Conservation (phyloP, 176 grass and related monocot species). For the Eleusine coracana region DNA sequence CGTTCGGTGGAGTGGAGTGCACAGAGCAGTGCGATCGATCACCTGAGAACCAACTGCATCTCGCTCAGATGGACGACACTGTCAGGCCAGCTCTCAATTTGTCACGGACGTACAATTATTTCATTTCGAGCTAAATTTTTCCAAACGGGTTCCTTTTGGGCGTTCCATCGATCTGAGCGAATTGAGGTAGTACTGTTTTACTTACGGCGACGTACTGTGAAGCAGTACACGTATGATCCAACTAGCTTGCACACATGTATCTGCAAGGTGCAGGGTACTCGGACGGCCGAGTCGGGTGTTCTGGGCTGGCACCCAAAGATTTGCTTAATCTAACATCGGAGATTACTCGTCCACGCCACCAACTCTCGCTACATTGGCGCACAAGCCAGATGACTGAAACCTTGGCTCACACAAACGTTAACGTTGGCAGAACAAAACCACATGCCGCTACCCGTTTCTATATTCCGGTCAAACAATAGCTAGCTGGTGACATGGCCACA, state of each 20-base stretch:
- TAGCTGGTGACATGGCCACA: conserved; percentile 3
- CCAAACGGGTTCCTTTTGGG: neutral
- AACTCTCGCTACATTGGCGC: conserved; percentile 13
- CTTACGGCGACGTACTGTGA: neutral
- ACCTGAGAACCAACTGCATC: neutral
- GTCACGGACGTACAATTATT: neutral
- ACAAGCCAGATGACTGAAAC: conserved; percentile 32
- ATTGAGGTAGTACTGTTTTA: neutral
- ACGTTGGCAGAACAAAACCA: conserved; percentile 38
- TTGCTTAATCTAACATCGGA: neutral
- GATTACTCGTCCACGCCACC: conserved; percentile 18
- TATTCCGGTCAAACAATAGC: conserved; percentile 31
- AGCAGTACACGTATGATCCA: neutral
- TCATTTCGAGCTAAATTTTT: neutral
- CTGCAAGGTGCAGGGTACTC: neutral
- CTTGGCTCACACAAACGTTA: conserved; percentile 12
- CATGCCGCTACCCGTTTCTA: neutral
- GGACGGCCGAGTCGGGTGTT: neutral
- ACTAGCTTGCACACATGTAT: neutral
- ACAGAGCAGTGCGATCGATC: neutral
- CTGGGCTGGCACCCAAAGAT: neutral
- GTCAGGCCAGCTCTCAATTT: too few relatives aligned
- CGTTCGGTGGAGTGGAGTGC: conserved; percentile 12
- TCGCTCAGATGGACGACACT: too few relatives aligned
- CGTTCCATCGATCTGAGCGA: neutral